Evolutionary conservation across 2,329 filamentous ascomycete species (phyloP), one percentile per base, ranked within the genome.

Genomic region (Plectosphaerella plurivora): DNA sequence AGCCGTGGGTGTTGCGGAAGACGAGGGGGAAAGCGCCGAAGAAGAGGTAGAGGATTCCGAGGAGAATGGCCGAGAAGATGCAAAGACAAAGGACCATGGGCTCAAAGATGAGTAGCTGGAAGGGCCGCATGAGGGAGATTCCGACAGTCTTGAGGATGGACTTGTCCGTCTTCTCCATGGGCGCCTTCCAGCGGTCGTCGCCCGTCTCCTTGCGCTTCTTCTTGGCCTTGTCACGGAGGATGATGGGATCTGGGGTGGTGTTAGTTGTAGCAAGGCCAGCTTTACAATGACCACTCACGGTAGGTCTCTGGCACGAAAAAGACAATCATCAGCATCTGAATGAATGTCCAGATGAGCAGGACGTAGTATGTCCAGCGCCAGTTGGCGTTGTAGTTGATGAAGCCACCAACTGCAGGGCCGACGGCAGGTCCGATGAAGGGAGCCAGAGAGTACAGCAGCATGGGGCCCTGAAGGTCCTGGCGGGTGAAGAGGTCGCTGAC

Each of bases 311-410:
- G 92, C 3, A 96, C 90, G 44, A 91, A 75, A 35, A 90, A 65
- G 35, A 85, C 64, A 50, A 96, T 85, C 54, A 83, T 72, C 11
- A 77, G 64, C 48, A 90, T 76, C 61, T 91, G 70, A 8, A 75
- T 68, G n/a, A 77, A 82, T 2, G 84, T 78, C 91, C 90, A 96
- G 49, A 96, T 95, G 49, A 96, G 71, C 54, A 96, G 74, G 4
- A 91, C 78, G 64, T 92, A 96, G 68, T 94, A 92, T 0, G 86
- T 88, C 89, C 89, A 94, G 50, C 88, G 75, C 87, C 91, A 96
- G 52, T 75, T 72, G 4, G 78, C 79, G 60, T 86, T 83, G 60
- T 87, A 82, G 66, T 93, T 93, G 66, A 96, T 91, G 67, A 95
- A 91, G 8, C 90, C 91, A 9, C 89, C 90, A 16, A 88, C 65